Base-by-base conservation (phyloP, 352 stramenopile genomes). In the Phytophthora sp. region DNA sequence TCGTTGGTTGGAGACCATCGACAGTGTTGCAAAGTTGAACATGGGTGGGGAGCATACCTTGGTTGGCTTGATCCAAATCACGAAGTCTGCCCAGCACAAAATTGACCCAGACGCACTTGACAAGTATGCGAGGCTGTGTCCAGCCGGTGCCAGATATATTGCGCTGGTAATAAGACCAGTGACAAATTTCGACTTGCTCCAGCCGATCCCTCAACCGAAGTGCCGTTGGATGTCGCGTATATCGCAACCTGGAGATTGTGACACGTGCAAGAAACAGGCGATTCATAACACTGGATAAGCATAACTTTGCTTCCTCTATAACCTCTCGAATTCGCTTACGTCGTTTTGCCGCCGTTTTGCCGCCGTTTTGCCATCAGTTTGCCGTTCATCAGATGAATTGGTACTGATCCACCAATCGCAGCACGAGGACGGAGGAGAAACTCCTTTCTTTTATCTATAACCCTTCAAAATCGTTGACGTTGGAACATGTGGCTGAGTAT, bases 1-100 rank as follows among this genome's bases (percentile, higher is more conserved):
- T 49, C 45, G 55, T 50, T 58, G 13, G 34, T 50, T 58, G 45
- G 35, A 17, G 45, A 65, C 55, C 35, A 65, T 58, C 27, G 55
- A 65, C n/a, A 43, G 55, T 51, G 45, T 65, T 30, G 44, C 55
- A 7, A 65, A 65, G 45, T 20, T 65, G 45, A 65, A 34, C 17
- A 58, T 43, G 45, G 44, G 35, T 55, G 45, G 21, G 45, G 13
- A 52, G 27, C 37, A 42, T 15, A 12, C 21, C 41, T 43, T 31
- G 15, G 44, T 57, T n/a, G 55, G 34, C 2, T 44, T 65, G 55
- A 58, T 75, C 23, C 48, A 42, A 38, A 72, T 66, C 2, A 72
- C 49, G 39, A 56, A 62, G 28, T 58, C 49, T 12, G 45, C 42
- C 54, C 15, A 60, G n/a, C 45, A 54, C 52, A 69, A 51, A 32